Base-by-base conservation (phyloP, 2,329 filamentous ascomycete genomes). In the Monilinia fructicola region DNA sequence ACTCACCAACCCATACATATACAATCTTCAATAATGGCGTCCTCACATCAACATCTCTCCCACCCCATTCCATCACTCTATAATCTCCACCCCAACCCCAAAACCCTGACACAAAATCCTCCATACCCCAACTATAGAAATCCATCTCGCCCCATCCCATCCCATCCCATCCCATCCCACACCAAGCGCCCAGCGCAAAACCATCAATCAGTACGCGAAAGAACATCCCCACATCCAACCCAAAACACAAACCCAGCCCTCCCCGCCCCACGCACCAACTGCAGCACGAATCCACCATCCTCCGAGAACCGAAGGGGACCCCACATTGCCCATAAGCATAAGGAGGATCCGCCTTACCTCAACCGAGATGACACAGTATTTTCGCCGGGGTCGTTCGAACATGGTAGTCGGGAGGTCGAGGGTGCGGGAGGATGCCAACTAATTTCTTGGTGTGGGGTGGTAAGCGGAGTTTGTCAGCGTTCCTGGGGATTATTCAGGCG, bases 181-280 rank as follows among this genome's bases (percentile, higher is more conserved):
- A 7, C 1, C n/a, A 3, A 42, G 16, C 10, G 18, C 38, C 38
- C 38, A 28, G 12, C 18, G 1, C 2, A 35, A 31, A 59, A 48
- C 48, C 26, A 46, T 59, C 26, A 59, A 46, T 59, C 26, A 59
- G 56, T 59, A 48, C 42, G 56, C 48, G 56, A 48, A 59, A 42
- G 42, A 59, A 46, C 26, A 10, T 7, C 28, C 6, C 7, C 4
- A 9, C 10, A n/a, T 31, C 31, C 31, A n/a, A 44, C 31, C 31
- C 31, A 35, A 6, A 35, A 35, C 31, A 35, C 31, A 5, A 35
- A 7, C 31, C 31, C 31, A 7, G 31, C n/a, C n/a, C n/a, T n/a
- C n/a, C n/a, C n/a, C n/a, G 31, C 4, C 31, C 31, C 31, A 35
- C 9, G 5, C 31, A 35, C 31, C 4, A 35, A 35, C 5, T 35